Evolutionary conservation across 1,139 yeast species (phyloP).

Genomic region (Nakaseomyces bracarensis): DNA sequence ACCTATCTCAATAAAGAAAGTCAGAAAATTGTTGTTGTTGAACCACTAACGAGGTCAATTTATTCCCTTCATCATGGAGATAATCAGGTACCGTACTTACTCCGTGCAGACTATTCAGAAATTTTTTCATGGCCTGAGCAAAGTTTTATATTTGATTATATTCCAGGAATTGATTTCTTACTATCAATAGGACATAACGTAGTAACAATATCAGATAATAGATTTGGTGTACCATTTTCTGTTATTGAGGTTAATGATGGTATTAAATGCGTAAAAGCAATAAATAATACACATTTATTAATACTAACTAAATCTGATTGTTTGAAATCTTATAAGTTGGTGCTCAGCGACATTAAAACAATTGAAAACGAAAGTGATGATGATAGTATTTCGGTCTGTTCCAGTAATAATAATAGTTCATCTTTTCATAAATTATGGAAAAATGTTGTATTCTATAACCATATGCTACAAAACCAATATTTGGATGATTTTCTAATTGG

Average conservation of each 20-base stretch:
- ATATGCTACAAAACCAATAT: slow-evolving; percentile 17
- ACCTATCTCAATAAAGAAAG: not conserved
- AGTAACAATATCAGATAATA: slow-evolving; percentile 23
- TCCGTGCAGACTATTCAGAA: not conserved
- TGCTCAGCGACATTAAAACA: not conserved
- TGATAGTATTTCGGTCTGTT: slow-evolving; percentile 19
- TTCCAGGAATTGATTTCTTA: slow-evolving; percentile 8
- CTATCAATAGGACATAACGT: slow-evolving; percentile 15
- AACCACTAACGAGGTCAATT: not conserved
- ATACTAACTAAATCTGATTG: slow-evolving; percentile 20
- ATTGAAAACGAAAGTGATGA: slow-evolving; percentile 8
- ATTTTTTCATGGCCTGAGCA: not conserved
- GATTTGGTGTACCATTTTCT: slow-evolving; percentile 24
- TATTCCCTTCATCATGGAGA: not conserved
- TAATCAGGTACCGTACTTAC: not conserved
- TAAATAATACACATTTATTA: slow-evolving; percentile 17
- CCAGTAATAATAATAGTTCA: slow-evolving; percentile 16
- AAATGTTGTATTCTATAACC: slow-evolving; percentile 23
- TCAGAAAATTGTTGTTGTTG: not conserved
- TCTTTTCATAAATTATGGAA: slow-evolving; percentile 23
- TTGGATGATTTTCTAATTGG: slow-evolving; percentile 19
- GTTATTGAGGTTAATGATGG: slow-evolving; percentile 19
- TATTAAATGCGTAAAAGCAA: slow-evolving; percentile 17
- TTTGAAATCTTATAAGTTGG: slow-evolving; percentile 16
- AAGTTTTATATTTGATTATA: not conserved